A percentile compares a stretch with the other conserved stretches of the same genome.
phyloP scores from a whole-genome alignment of 129 eudicot genomes.

The Pittosporum tobira region DNA sequence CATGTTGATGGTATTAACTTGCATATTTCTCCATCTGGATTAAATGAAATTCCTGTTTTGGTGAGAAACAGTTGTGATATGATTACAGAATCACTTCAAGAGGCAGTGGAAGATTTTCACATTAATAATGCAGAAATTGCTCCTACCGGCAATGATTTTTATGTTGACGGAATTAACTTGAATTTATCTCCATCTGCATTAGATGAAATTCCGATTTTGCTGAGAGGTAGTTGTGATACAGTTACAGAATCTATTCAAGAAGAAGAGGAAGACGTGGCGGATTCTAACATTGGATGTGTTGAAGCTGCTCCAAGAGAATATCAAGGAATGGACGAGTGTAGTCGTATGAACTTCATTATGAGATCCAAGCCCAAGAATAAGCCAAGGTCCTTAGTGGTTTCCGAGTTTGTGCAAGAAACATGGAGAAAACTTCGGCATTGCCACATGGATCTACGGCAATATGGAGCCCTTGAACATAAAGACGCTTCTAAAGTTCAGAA shows the following conservation, averaged over 20 bases:
- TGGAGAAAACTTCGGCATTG: constrained; percentile 63
- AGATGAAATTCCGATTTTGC: constrained; percentile 7
- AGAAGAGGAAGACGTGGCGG: constrained; percentile 73
- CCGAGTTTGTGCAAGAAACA: constrained; percentile 55
- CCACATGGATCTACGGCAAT: constrained; percentile 31
- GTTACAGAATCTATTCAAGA: constrained; percentile 21
- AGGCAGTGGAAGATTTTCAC: constrained; percentile 56
- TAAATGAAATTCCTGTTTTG: constrained; percentile 11
- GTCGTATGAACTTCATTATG: constrained; percentile 63
- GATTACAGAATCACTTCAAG: constrained; percentile 16
- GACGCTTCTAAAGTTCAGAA: constrained; percentile 37
- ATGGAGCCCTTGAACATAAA: constrained; percentile 43
- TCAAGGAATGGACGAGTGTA: constrained; percentile 89
- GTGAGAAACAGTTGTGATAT: constrained; percentile 19
- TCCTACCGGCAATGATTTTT: constrained; percentile 11
- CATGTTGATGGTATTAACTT: constrained; percentile 9
- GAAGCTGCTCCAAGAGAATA: constrained; percentile 37
- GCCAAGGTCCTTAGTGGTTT: constrained; percentile 10
- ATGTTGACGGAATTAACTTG: constrained; percentile 9
- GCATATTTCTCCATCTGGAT: neutral
- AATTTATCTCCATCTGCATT: constrained; percentile 1
- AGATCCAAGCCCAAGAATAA: constrained; percentile 21
- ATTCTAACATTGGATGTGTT: constrained; percentile 43
- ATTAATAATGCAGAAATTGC: constrained; percentile 29
- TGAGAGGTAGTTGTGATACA: constrained; percentile 20